Percentiles rank a stretch among this genome's conserved stretches.
These are phyloP conservation scores for Phylloporus sp. DNA, from an alignment of 1,284 basidiomycete species.

Conservation along the genomic window DNA sequence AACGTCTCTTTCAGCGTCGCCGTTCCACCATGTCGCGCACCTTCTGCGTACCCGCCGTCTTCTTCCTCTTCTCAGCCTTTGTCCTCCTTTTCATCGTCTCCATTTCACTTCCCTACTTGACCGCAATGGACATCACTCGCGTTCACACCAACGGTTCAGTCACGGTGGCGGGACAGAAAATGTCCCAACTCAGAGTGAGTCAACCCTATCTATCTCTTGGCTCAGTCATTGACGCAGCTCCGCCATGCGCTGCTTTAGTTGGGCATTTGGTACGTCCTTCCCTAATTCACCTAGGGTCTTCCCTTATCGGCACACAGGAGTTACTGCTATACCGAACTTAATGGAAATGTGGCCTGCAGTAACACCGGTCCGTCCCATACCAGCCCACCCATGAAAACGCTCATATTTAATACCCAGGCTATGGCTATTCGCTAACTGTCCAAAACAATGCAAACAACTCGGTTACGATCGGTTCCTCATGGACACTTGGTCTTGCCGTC, in stretches of 20 bases:
- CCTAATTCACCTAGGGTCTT: background rate
- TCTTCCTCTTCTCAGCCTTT: constrained; percentile 66
- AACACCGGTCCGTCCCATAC: constrained; percentile 16
- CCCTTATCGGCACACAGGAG: constrained; percentile 25
- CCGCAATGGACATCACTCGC: constrained; percentile 66
- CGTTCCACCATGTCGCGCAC: constrained; percentile 47
- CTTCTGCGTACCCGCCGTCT: constrained; percentile 68
- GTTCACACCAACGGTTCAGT: constrained; percentile 47
- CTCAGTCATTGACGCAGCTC: constrained; percentile 15
- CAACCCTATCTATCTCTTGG: background rate
- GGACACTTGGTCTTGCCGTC: constrained; percentile 74
- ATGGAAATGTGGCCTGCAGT: constrained; percentile 25
- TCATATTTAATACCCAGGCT: constrained; percentile 38
- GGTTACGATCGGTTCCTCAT: constrained; percentile 55
- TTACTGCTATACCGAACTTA: constrained; percentile 26
- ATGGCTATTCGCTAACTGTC: constrained; percentile 55
- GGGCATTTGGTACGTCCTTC: constrained; percentile 33
- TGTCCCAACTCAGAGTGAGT: constrained; percentile 61
- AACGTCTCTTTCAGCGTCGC: constrained; percentile 4
- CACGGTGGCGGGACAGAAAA: constrained; percentile 33
- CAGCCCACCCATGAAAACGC: constrained; percentile 16
- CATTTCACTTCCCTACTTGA: constrained; percentile 69
- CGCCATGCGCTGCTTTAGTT: constrained; percentile 23
- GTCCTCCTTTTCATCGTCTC: constrained; percentile 69
- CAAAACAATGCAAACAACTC: constrained; percentile 28